phyloP scores from a whole-genome alignment of 2,329 filamentous ascomycete genomes.

The Ophidiomyces ophidiicola region DNA sequence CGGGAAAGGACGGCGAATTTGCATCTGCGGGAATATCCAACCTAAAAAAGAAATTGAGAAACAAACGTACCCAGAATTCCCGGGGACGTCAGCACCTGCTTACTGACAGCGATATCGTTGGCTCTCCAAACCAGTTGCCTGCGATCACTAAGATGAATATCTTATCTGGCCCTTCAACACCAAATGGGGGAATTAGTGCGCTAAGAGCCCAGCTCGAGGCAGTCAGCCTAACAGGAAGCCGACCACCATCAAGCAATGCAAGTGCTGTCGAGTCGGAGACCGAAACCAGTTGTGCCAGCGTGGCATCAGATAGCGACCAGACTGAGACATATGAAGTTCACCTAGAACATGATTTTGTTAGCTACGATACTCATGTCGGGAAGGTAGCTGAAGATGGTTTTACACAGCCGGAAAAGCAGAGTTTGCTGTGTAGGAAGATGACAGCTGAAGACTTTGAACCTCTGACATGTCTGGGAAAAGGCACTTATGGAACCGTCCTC shows the following conservation, averaged over 20 bases:
- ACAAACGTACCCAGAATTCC: conserved; percentile 24
- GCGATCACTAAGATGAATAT: no score
- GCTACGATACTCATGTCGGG: conserved; percentile 39
- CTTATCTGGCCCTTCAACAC: no score
- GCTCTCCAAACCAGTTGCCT: neutral
- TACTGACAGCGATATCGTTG: neutral
- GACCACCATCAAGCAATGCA: conserved; percentile 44
- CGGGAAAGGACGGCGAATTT: neutral
- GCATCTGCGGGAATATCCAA: conserved; percentile 12
- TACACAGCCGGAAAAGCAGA: conserved; percentile 42
- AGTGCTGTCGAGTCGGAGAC: conserved; percentile 36
- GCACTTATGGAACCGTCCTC: conserved; percentile 87
- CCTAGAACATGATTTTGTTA: conserved; percentile 74
- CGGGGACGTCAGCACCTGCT: conserved; percentile 5
- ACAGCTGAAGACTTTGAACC: conserved; percentile 80
- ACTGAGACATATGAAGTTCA: conserved; percentile 77
- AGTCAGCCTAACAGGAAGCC: conserved; percentile 53
- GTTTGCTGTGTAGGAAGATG: conserved; percentile 62
- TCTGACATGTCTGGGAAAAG: conserved; percentile 85
- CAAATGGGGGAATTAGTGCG: conserved; percentile 59
- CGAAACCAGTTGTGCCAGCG: conserved; percentile 44
- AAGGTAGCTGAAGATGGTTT: conserved; percentile 32
- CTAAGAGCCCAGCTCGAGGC: conserved; percentile 71
- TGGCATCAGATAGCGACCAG: conserved; percentile 49
- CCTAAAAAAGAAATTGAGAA: conserved; percentile 30